Conservation (phyloP, 1,284 basidiomycete genomes). For the Malassezia equina region DNA sequence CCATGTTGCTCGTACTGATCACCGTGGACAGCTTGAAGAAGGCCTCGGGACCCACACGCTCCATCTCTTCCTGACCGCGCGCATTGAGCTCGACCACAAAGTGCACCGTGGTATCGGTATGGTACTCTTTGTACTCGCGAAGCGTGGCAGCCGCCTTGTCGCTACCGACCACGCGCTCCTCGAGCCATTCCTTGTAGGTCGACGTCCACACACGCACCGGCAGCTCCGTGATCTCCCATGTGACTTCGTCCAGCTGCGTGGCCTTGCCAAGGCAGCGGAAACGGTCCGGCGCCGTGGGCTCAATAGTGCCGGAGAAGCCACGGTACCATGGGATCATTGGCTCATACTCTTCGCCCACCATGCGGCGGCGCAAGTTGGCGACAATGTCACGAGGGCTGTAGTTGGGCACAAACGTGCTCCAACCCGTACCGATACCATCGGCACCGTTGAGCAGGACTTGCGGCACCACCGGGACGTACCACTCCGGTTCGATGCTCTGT, state of each 20-base stretch:
- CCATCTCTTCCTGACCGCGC: conserved; percentile 73
- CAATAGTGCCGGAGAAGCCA: conserved; percentile 77
- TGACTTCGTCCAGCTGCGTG: conserved; percentile 71
- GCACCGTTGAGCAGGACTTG: conserved; percentile 85
- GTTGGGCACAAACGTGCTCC: conserved; percentile 87
- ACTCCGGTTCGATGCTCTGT: conserved; percentile 79
- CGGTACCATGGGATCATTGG: conserved; percentile 95
- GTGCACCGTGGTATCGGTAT: conserved; percentile 84
- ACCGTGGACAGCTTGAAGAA: conserved; percentile 81
- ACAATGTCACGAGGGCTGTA: conserved; percentile 90
- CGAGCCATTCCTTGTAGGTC: conserved; percentile 79
- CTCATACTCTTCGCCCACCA: conserved; percentile 72
- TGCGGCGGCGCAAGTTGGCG: conserved; percentile 71
- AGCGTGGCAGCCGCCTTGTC: conserved; percentile 58
- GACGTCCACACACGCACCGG: conserved; percentile 94
- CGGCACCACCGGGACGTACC: conserved; percentile 82
- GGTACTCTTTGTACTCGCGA: conserved; percentile 51
- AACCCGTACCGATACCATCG: conserved; percentile 97
- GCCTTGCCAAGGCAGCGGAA: conserved; percentile 73
- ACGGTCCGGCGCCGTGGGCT: conserved; percentile 67
- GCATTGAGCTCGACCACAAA: conserved; percentile 74
- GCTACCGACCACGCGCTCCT: conserved; percentile 55
- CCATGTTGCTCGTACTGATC: conserved; percentile 90
- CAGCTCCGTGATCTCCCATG: conserved; percentile 87
- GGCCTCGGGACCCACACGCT: conserved; percentile 75